Evolutionary conservation across 1,139 yeast genomes (phyloP).

Genomic region (Hanseniaspora sp.): DNA sequence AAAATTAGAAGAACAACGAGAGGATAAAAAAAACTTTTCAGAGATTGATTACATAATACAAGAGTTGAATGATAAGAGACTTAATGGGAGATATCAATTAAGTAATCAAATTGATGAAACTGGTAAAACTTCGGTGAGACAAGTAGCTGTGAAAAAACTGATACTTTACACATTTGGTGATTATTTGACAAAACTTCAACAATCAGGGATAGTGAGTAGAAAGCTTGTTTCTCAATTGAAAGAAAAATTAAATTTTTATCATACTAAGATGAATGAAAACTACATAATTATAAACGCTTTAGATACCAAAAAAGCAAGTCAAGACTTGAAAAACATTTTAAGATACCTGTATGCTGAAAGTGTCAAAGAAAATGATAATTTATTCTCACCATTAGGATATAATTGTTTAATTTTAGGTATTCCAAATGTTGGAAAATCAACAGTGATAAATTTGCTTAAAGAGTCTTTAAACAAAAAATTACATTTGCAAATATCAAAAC

Average conservation of each 20-base stretch:
- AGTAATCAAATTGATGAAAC: background rate
- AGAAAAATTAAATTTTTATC: constrained; percentile 39
- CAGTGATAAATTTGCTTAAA: constrained; percentile 66
- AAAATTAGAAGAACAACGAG: constrained; percentile 41
- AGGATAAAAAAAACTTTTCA: background rate
- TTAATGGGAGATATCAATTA: constrained; percentile 1
- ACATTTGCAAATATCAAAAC: constrained; percentile 35
- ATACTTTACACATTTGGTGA: constrained; percentile 29
- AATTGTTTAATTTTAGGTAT: constrained; percentile 73
- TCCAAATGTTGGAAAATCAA: constrained; percentile 98
- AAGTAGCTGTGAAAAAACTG: constrained; percentile 18
- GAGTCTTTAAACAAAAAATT: constrained; percentile 2
- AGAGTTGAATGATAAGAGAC: constrained; percentile 34
- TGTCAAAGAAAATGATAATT: constrained; percentile 33
- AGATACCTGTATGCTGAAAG: constrained; percentile 36
- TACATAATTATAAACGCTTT: constrained; percentile 56
- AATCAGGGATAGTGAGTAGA: constrained; percentile 20
- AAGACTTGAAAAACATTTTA: constrained; percentile 41
- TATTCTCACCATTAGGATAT: constrained; percentile 68
- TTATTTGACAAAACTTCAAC: constrained; percentile 19
- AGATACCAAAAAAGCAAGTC: constrained; percentile 38
- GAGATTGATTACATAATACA: constrained; percentile 45
- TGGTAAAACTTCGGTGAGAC: background rate
- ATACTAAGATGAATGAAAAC: constrained; percentile 41
- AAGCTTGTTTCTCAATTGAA: constrained; percentile 11